Evolutionary conservation across 148 eudicot genomes (phyloP), one percentile per base, ranked within the genome.

Genomic region (Fagopyrum homotropicum): DNA sequence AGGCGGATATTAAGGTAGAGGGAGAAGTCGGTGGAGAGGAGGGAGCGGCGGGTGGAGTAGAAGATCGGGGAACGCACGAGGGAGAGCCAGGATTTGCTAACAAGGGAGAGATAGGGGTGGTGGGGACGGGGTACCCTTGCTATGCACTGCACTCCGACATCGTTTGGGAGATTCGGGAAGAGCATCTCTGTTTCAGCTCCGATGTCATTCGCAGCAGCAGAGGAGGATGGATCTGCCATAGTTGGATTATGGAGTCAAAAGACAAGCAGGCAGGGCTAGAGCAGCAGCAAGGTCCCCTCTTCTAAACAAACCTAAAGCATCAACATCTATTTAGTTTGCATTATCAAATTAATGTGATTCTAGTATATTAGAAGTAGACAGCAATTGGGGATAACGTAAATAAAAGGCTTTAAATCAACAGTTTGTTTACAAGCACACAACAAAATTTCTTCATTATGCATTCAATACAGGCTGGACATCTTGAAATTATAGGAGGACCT

Each of bases 141-240:
- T 43, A 95, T 76, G 85, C 90, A 86, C 26, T 85, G 92, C 7
- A 90, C 46, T 4, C 96, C 86, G 40, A 95, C 83, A 85, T 95
- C 97, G 80, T 95, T 82, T 47, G 97, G 92, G 68, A 95, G 92
- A 75, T 77, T 72, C 4, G 97, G 93, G 80, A 94, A 79, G 48
- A 94, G 86, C 30, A 69, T 11, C 19, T 76, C 7, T 19, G 48
- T 45, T 76, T 11, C 35, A 68, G 45, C 15, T 11, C 44, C 5
- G 70, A 3, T 8, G 72, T 51, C 19, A 60, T 61, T 4, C 73
- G 69, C 47, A 43, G 73, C 4, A 71, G 63, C 15, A 75, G 77
- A 0, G 84, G 75, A 22, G 76, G 76, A 64, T 30, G 73, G 82
- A 64, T 76, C 84, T 49, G 85, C 15, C 90, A 83, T 85, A 46